Evolutionary conservation across 805 yeast species (phyloP).

Genomic region (Metschnikowia peoriensis): DNA sequence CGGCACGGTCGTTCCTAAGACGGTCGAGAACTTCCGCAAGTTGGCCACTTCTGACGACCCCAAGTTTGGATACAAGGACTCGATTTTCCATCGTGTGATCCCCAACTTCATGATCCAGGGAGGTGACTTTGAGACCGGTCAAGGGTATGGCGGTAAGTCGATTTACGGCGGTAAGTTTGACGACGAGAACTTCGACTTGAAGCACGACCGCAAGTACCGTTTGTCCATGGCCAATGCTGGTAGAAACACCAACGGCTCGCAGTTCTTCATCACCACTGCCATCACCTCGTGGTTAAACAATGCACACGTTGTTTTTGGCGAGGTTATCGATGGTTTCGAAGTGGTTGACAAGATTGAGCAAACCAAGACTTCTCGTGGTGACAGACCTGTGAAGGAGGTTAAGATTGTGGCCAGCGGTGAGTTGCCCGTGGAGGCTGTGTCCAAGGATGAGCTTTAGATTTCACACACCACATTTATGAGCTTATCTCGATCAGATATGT

Average conservation of each 20-base stretch:
- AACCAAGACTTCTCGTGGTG: slow-evolving; percentile 67
- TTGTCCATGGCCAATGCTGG: slow-evolving; percentile 83
- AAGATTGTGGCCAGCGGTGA: slow-evolving; percentile 73
- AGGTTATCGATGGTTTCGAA: slow-evolving; percentile 86
- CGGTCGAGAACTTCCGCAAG: slow-evolving; percentile 84
- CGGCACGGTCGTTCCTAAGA: slow-evolving; percentile 83
- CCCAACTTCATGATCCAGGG: slow-evolving; percentile 81
- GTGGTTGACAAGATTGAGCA: slow-evolving; percentile 72
- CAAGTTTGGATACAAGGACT: slow-evolving; percentile 57
- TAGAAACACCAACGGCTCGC: slow-evolving; percentile 81
- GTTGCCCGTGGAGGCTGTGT: slow-evolving; percentile 34
- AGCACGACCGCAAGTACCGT: slow-evolving; percentile 67
- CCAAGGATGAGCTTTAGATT: slow-evolving; percentile 30
- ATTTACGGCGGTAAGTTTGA: slow-evolving; percentile 70
- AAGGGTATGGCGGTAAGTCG: slow-evolving; percentile 79
- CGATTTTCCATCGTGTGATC: slow-evolving; percentile 73
- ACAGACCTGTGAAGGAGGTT: slow-evolving; percentile 67
- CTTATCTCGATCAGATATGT: too few relatives aligned
- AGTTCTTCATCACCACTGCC: slow-evolving; percentile 92
- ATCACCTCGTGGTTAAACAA: slow-evolving; percentile 91
- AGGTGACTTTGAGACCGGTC: slow-evolving; percentile 74
- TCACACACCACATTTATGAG: background rate
- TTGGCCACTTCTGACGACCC: slow-evolving; percentile 64
- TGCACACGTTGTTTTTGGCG: slow-evolving; percentile 94
- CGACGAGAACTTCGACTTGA: slow-evolving; percentile 74